A percentile compares a stretch with the other conserved stretches of the same genome.
These are phyloP conservation scores for Cryptococcus amylolentus DNA, from an alignment of 1,284 basidiomycete species.

Conservation along the genomic window DNA sequence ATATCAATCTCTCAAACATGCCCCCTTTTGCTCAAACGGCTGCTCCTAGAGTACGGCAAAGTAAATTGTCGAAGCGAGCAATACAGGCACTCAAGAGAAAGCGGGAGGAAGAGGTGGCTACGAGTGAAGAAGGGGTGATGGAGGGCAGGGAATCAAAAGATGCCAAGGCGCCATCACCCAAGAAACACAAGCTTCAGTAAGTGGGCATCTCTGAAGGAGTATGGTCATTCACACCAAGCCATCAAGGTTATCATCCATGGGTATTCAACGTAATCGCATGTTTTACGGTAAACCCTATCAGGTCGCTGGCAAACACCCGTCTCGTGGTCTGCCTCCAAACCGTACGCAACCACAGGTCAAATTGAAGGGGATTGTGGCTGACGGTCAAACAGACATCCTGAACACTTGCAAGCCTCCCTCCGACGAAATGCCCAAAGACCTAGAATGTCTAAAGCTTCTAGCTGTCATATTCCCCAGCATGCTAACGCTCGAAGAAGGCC, in stretches of 20 bases:
- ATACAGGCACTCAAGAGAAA: background rate
- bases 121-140: too few species aligned
- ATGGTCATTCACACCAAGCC: too few species aligned
- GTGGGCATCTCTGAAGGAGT: too few species aligned
- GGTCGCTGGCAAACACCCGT: conserved; percentile 10
- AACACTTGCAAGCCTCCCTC: conserved; percentile 18
- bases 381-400: conserved; percentile 33
- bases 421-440: conserved; percentile 6
- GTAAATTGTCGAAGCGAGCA: background rate
- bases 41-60: background rate
- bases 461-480: conserved; percentile 18
- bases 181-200: too few species aligned
- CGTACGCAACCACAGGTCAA: conserved; percentile 24
- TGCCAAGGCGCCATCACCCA: too few species aligned
- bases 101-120: too few species aligned
- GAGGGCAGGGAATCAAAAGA: too few species aligned
- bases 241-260: conserved; percentile 2
- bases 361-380: background rate
- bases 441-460: conserved; percentile 9
- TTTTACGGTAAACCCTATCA: conserved; percentile 42
- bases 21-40: background rate
- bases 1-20: conserved; percentile 17
- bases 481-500: conserved; percentile 6
- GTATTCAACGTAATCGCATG: conserved; percentile 37
- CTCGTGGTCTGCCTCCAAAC: conserved; percentile 36